phyloP scores from a whole-genome alignment of 2,329 filamentous ascomycete genomes.

The Botrytis porri region DNA sequence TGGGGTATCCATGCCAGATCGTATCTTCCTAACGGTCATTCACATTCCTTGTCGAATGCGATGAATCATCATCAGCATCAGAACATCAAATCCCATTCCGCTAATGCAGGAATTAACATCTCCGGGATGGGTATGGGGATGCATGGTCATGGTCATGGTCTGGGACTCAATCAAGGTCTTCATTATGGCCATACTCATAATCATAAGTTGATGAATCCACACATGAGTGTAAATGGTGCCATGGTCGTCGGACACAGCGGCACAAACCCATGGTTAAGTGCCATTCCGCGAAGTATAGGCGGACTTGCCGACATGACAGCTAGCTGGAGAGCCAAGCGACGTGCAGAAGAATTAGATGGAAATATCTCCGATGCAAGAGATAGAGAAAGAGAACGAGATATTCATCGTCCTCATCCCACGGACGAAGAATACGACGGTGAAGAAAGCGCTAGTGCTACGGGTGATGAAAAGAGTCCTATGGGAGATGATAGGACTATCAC shows the following conservation, averaged over 20 bases:
- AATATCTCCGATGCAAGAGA: slow-evolving; percentile 20
- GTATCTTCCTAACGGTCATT: not conserved
- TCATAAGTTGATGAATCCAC: slow-evolving; percentile 1
- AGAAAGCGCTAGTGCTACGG: slow-evolving; percentile 27
- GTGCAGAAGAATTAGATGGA: slow-evolving; percentile 28
- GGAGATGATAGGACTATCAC: not conserved
- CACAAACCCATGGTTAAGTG: slow-evolving; percentile 45
- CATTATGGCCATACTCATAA: not conserved
- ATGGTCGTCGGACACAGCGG: slow-evolving; percentile 2
- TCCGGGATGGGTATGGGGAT: not conserved
- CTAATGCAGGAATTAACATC: slow-evolving; percentile 30
- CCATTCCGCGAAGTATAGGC: slow-evolving; percentile 42
- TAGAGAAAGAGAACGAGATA: not conserved
- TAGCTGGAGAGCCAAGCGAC: slow-evolving; percentile 24
- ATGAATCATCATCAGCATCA: slow-evolving; percentile 28
- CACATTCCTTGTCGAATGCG: not conserved
- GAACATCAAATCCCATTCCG: slow-evolving; percentile 32
- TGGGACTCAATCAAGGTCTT: not conserved
- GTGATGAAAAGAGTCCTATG: slow-evolving; percentile 19
- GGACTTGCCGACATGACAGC: slow-evolving; percentile 20
- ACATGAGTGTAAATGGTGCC: not conserved
- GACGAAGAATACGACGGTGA: slow-evolving; percentile 35
- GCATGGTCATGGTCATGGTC: not conserved
- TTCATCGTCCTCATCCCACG: slow-evolving; percentile 4
- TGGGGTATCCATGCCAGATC: not conserved